Evolutionary conservation across 345 rosid species (phyloP).

Genomic region (Citrus sinensis): DVS_A1.0 CM039163.1:7370001-7370500

Average conservation of each 20-base stretch:
- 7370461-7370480: constrained; percentile 35
- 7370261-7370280: background rate
- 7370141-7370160: background rate
- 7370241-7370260: background rate
- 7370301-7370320: background rate
- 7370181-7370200: background rate
- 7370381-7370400: constrained; percentile 38
- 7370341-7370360: background rate
- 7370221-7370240: background rate
- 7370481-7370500: constrained; percentile 37
- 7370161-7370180: background rate
- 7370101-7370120: background rate
- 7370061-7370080: background rate
- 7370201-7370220: background rate
- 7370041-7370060: constrained; percentile 24
- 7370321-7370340: background rate
- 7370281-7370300: background rate
- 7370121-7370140: background rate
- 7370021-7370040: constrained; percentile 47
- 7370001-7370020: constrained; percentile 51
- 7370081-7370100: background rate
- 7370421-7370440: constrained; percentile 31
- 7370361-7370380: background rate
- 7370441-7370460: constrained; percentile 32
- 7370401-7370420: constrained; percentile 22